Percentiles rank a stretch among this genome's conserved stretches.
Conservation (phyloP, 2,329 filamentous ascomycete genomes). For the Ramichloridium luteum region DNA sequence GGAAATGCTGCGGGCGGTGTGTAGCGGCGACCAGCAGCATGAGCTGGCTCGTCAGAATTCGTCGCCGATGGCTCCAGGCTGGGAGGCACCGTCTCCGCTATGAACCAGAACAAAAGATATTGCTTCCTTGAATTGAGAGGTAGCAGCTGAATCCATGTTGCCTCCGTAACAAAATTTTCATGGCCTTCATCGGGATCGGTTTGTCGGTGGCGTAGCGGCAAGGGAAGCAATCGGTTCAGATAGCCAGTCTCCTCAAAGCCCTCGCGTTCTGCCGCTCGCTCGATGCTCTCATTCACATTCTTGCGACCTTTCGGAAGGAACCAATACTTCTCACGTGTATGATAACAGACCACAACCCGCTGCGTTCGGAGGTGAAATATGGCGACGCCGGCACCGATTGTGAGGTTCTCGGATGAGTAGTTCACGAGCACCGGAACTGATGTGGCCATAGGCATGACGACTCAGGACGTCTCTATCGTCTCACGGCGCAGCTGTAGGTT, state of each 20-base stretch:
- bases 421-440: too few species aligned
- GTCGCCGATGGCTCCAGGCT: slow-evolving; percentile 8
- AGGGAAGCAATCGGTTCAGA: slow-evolving; percentile 36
- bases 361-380: slow-evolving; percentile 38
- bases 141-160: slow-evolving; percentile 35
- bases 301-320: slow-evolving; percentile 39
- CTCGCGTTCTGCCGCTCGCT: slow-evolving; percentile 34
- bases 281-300: slow-evolving; percentile 35
- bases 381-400: slow-evolving; percentile 33
- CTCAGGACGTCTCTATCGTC: too few species aligned
- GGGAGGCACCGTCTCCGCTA: slow-evolving; percentile 35
- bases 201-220: slow-evolving; percentile 34
- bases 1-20: slow-evolving; percentile 28
- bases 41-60: slow-evolving; percentile 2
- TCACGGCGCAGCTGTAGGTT: too few species aligned
- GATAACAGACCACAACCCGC: slow-evolving; percentile 38
- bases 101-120: slow-evolving; percentile 37
- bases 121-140: slow-evolving; percentile 26
- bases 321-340: slow-evolving; percentile 29
- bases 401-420: slow-evolving; percentile 18
- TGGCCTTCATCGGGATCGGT: slow-evolving; percentile 24
- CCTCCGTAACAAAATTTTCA: slow-evolving; percentile 29
- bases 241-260: slow-evolving; percentile 42
- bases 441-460: too few species aligned
- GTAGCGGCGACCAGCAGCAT: slow-evolving; percentile 16